Evolutionary conservation across 1,284 basidiomycete species (phyloP), one percentile per base, ranked within the genome.

Genomic region (Chalciporus sp.): DNA sequence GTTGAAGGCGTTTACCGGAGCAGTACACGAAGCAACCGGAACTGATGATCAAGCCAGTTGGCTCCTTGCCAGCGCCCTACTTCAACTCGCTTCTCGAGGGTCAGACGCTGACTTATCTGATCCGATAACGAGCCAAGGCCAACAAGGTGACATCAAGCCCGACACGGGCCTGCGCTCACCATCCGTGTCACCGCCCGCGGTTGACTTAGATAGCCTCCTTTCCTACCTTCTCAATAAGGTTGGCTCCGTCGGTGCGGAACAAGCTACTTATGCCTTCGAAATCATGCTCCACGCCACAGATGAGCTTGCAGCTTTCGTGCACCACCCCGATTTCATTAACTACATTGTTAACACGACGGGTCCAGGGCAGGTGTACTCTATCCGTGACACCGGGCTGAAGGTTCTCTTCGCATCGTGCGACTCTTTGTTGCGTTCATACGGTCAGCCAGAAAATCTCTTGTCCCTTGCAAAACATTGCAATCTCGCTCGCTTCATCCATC

Each of bases 221-320:
- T 28, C 52, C 3, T 55, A 54, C 42, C 40, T 55, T 11, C 52
- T 55, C 20, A 55, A 31, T 14, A 54, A 41, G n/a, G 33, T 31
- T 19, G 28, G 16, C 2, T 31, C 39, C 10, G 44, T 27, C 19
- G 37, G 40, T 17, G 20, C 37, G 5, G 40, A 46, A 16, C 52
- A 55, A 17, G 26, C 33, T 9, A 31, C 31, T n/a, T 55, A 55
- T 20, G 43, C 52, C 16, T 35, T 55, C 19, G 14, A 54, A 42
- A 46, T 55, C 26, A 31, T 54, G 31, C 44, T 47, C 6, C 19
- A 26, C 31, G 47, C 46, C 20, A 39, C n/a, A 20, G 42, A 54
- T 14, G 31, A 55, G 29, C 29, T 46, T 19, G 14, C 51, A 14
- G 17, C 29, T 2, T 39, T 54, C 42, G 12, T 31, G 9, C 28